These are phyloP conservation scores for Gossypium anomalum DNA, from an alignment of 345 rosid genomes.

Conservation along the genomic window DNA sequence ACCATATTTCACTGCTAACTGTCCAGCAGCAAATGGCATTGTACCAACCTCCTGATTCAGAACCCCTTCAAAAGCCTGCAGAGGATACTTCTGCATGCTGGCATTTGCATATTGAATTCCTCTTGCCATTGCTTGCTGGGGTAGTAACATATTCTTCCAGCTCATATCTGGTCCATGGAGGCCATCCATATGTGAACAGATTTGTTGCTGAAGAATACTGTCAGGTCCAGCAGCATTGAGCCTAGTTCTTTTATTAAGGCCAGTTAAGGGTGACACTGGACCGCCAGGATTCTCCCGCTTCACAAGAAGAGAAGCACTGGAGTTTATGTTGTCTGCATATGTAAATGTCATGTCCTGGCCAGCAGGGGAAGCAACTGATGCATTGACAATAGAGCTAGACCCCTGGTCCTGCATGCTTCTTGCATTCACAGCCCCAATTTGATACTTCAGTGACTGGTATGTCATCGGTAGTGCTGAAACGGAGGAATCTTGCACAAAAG, in stretches of 20 bases:
- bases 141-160: slow-evolving; percentile 57
- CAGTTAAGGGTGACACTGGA: slow-evolving; percentile 55
- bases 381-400: slow-evolving; percentile 37
- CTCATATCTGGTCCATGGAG: slow-evolving; percentile 58
- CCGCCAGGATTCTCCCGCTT: slow-evolving; percentile 77
- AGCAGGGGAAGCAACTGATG: slow-evolving; percentile 51
- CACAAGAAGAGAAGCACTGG: slow-evolving; percentile 48
- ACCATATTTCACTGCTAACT: slow-evolving; percentile 49
- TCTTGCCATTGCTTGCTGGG: slow-evolving; percentile 54
- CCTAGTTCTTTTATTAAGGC: slow-evolving; percentile 62
- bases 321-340: slow-evolving; percentile 47
- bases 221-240: slow-evolving; percentile 46
- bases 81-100: slow-evolving; percentile 60
- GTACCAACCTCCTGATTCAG: slow-evolving; percentile 61
- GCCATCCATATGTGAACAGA: slow-evolving; percentile 51
- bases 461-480: slow-evolving; percentile 42
- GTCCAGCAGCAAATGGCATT: slow-evolving; percentile 53
- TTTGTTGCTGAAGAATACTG: slow-evolving; percentile 63
- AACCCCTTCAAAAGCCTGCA: slow-evolving; percentile 62
- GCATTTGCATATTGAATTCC: slow-evolving; percentile 56
- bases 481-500: slow-evolving; percentile 47
- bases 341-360: slow-evolving; percentile 68
- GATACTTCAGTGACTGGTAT: slow-evolving; percentile 57
- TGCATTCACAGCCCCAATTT: slow-evolving; percentile 41
- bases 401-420: slow-evolving; percentile 69